Conservation (phyloP, 306 rosid genomes). For the Argentina anserina region DNA sequence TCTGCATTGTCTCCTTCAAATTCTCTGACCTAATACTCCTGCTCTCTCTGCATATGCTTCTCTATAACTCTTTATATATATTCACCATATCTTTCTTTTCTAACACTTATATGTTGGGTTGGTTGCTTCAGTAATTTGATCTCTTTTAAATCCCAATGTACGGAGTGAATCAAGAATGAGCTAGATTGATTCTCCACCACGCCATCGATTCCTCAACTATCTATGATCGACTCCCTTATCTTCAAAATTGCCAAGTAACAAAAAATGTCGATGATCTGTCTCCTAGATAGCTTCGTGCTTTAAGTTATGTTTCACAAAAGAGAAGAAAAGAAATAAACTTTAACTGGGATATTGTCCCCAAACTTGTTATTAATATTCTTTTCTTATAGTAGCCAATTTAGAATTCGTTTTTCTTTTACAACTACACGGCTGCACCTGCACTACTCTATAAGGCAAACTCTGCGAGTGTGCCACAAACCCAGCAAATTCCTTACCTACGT, state of each 20-base stretch:
- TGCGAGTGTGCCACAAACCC: background rate
- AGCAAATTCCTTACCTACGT: background rate
- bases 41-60: background rate
- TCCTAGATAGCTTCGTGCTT: background rate
- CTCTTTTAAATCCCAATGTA: conserved; percentile 30
- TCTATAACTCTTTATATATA: background rate
- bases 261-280: background rate
- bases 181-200: conserved; percentile 45
- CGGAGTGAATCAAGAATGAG: conserved; percentile 36
- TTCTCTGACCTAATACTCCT: conserved; percentile 1
- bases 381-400: background rate
- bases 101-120: conserved; percentile 8
- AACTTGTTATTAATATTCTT: background rate
- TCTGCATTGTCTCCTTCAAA: conserved; percentile 49
- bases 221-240: background rate
- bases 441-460: background rate
- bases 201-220: conserved; percentile 21
- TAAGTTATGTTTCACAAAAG: background rate
- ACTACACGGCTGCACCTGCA: background rate
- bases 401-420: background rate
- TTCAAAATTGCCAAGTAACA: conserved; percentile 9
- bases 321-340: background rate
- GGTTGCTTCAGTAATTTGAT: conserved; percentile 13
- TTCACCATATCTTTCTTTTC: conserved; percentile 20
- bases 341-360: background rate